Evolutionary conservation across 495 filamentous ascomycete species (phyloP).

Genomic region (Penicillium alfredii): DNA sequence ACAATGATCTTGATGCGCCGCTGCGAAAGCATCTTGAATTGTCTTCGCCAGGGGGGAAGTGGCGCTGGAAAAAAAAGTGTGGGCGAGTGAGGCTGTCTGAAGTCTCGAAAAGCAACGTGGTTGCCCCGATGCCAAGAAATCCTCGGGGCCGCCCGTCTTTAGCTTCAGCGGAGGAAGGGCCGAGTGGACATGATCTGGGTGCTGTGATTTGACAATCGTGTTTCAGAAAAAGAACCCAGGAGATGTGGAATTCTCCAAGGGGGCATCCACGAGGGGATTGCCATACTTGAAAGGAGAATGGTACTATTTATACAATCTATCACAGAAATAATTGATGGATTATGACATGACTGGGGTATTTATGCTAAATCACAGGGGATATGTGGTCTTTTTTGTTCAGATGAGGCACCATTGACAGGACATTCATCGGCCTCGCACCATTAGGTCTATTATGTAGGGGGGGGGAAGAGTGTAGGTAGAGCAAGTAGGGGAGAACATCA

Average conservation of each 20-base stretch:
- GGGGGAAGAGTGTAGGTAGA: not conserved
- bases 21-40: constrained; percentile 59
- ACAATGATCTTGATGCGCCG: constrained; percentile 58
- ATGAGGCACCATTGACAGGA: constrained; percentile 18
- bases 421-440: constrained; percentile 20
- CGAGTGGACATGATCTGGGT: too few species aligned
- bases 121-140: constrained; percentile 6
- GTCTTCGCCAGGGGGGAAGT: not conserved
- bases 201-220: too few species aligned
- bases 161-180: constrained; percentile 5
- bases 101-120: constrained; percentile 5
- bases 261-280: constrained; percentile 5
- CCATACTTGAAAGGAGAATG: too few species aligned
- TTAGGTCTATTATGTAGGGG: constrained; percentile 17
- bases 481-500: constrained; percentile 3
- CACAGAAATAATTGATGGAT: constrained; percentile 3
- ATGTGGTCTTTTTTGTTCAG: constrained; percentile 17
- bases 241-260: constrained; percentile 8
- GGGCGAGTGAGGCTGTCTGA: too few species aligned
- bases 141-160: not conserved
- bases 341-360: constrained; percentile 24
- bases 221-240: not conserved
- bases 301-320: too few species aligned
- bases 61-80: not conserved
- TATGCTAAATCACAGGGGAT: constrained; percentile 22